Percentiles rank a stretch among this genome's conserved stretches.
phyloP scores from a whole-genome alignment of 2,329 filamentous ascomycete genomes.

The Bipolaris bicolor region DNA sequence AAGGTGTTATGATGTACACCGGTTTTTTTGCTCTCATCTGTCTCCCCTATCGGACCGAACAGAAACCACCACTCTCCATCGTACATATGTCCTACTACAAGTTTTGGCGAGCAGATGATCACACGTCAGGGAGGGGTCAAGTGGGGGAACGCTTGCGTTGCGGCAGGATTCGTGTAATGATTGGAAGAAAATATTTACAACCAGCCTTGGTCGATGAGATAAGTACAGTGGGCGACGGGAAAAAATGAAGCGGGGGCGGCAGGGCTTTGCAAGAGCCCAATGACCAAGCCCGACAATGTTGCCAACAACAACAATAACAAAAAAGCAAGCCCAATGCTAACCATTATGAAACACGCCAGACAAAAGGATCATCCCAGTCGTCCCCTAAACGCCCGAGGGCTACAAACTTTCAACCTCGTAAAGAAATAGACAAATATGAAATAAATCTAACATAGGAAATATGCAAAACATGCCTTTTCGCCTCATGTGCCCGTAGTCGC shows the following conservation, averaged over 20 bases:
- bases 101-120: neutral
- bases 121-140: neutral
- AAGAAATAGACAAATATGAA: neutral
- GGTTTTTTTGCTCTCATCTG: neutral
- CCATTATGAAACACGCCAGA: slow-evolving; percentile 9
- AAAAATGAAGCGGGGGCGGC: neutral
- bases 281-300: neutral
- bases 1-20: neutral
- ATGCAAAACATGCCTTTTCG: neutral
- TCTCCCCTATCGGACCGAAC: neutral
- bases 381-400: neutral
- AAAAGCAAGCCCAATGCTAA: slow-evolving; percentile 1
- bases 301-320: neutral
- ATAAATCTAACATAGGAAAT: neutral
- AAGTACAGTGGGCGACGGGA: neutral
- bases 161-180: neutral
- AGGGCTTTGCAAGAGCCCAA: neutral
- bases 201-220: neutral
- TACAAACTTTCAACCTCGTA: neutral
- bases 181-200: neutral
- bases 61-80: neutral
- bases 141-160: neutral
- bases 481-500: slow-evolving; percentile 2
- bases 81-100: neutral
- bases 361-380: slow-evolving; percentile 7